Evolutionary conservation across 164 flowering plant species (phyloP).

Genomic region (Vitis cinerea): DNA sequence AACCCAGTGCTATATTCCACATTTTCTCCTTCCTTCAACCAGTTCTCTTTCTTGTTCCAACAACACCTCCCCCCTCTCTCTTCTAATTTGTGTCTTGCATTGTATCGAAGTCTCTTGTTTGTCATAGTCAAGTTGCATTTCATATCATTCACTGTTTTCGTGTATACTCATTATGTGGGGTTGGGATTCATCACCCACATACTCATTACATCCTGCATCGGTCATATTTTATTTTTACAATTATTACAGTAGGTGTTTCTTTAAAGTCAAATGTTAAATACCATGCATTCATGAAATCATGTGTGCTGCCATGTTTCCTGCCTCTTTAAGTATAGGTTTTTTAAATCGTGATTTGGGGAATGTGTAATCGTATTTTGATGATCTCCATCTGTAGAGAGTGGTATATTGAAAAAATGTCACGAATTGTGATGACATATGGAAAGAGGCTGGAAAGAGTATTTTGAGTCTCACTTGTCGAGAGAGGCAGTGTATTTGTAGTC

Average conservation of each 20-base stretch:
- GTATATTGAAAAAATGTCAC: slow-evolving; percentile 7
- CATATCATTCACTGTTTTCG: not conserved
- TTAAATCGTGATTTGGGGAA: not conserved
- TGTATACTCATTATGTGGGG: slow-evolving; percentile 1
- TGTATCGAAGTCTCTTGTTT: slow-evolving; percentile 3
- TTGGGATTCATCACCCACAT: slow-evolving; percentile 1
- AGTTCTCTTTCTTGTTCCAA: slow-evolving; percentile 3
- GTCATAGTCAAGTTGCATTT: slow-evolving; percentile 6
- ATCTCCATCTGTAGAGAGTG: slow-evolving; percentile 2
- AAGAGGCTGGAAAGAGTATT: not conserved
- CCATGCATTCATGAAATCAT: slow-evolving; percentile 21
- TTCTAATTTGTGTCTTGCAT: slow-evolving; percentile 12
- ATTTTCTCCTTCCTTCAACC: not conserved
- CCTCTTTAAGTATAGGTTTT: not conserved
- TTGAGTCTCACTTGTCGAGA: slow-evolving; percentile 2
- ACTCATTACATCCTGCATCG: slow-evolving; percentile 14
- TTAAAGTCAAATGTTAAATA: slow-evolving; percentile 11
- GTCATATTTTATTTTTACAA: not conserved
- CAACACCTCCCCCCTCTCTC: not conserved
- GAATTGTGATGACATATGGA: slow-evolving; percentile 18
- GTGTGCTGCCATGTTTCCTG: not conserved
- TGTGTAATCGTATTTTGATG: slow-evolving; percentile 9
- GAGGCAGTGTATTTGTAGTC: slow-evolving; percentile 17
- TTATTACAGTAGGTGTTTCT: slow-evolving; percentile 1
- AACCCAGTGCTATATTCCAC: slow-evolving; percentile 3